These are phyloP conservation scores for Symbiodinium natans DNA, from an alignment of 73 alveolate genomes.

Conservation along the genomic window DNA sequence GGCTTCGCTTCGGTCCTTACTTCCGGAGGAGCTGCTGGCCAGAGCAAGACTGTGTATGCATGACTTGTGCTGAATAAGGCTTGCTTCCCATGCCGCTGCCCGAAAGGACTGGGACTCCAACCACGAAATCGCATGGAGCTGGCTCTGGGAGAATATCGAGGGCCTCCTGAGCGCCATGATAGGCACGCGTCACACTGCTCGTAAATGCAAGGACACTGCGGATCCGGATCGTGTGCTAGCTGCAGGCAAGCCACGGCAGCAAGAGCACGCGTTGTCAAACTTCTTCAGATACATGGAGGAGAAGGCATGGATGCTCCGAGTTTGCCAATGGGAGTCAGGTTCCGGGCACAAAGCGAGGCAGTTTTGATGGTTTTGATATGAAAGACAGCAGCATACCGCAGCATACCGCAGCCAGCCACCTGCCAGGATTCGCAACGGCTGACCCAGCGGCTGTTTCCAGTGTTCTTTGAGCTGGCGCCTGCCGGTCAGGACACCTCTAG, in stretches of 20 bases:
- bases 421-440: slow-evolving; percentile 15
- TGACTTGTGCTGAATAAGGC: too few species aligned
- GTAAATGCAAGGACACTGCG: neutral
- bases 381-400: too few species aligned
- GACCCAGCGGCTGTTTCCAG: slow-evolving; percentile 5
- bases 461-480: slow-evolving; percentile 74
- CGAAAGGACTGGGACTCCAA: slow-evolving; percentile 59
- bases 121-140: slow-evolving; percentile 81
- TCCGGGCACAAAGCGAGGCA: neutral
- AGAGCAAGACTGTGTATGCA: too few species aligned
- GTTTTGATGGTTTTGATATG: neutral
- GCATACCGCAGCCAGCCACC: too few species aligned
- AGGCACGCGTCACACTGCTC: slow-evolving; percentile 24
- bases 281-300: neutral
- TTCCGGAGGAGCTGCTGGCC: slow-evolving; percentile 30
- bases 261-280: slow-evolving; percentile 44
- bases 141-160: slow-evolving; percentile 90
- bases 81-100: too few species aligned
- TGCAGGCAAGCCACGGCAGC: slow-evolving; percentile 62
- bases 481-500: slow-evolving; percentile 33
- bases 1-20: slow-evolving; percentile 64
- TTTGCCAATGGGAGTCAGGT: neutral
- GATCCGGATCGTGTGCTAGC: neutral
- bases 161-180: slow-evolving; percentile 36
- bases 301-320: neutral